These are phyloP conservation scores for Emericellopsis atlantica DNA, from an alignment of 2,329 filamentous ascomycete genomes.

Conservation along the genomic window DNA sequence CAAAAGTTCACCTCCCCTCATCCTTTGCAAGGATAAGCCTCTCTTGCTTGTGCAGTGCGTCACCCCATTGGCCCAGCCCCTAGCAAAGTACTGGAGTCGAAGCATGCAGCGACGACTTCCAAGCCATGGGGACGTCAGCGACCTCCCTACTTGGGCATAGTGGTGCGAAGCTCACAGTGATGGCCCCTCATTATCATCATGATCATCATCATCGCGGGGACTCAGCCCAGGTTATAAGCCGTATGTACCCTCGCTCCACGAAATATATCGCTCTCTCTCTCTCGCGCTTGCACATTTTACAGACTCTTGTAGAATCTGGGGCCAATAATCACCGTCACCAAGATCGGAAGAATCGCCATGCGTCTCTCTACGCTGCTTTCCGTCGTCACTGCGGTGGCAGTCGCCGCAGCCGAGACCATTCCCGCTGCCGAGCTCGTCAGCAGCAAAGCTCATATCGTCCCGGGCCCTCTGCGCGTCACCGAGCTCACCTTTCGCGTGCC, in stretches of 20 bases:
- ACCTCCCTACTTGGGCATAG: neutral
- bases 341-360: neutral
- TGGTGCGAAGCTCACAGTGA: neutral
- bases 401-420: slow-evolving; percentile 8
- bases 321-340: neutral
- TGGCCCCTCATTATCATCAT: neutral
- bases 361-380: neutral
- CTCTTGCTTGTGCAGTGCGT: neutral
- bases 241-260: neutral
- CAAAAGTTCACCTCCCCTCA: no score
- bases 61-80: neutral
- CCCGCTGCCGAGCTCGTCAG: slow-evolving; percentile 24
- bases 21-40: no score
- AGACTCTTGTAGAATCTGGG: neutral
- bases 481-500: slow-evolving; percentile 85
- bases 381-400: neutral
- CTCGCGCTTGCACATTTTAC: neutral
- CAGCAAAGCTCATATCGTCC: slow-evolving; percentile 28
- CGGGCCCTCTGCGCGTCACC: slow-evolving; percentile 59
- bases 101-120: neutral
- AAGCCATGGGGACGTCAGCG: neutral
- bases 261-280: neutral
- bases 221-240: neutral
- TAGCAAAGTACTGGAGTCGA: neutral
- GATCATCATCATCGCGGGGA: neutral